These are phyloP conservation scores for Phytophthora brassicae DNA, from an alignment of 352 stramenopile species.

Conservation along the genomic window DNA sequence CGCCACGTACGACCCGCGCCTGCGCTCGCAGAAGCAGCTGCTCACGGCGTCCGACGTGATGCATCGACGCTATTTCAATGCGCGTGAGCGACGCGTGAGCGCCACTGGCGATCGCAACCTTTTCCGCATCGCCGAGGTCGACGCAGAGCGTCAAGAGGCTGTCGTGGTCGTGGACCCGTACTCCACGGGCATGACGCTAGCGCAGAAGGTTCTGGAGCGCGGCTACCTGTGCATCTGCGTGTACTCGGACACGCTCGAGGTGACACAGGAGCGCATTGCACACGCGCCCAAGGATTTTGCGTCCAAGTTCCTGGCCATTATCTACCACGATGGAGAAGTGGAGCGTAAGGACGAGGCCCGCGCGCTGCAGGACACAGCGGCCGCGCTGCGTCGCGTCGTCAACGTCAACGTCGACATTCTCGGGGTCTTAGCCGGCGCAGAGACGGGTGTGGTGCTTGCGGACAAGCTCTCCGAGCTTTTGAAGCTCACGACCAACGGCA, in stretches of 20 bases:
- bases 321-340: conserved; percentile 71
- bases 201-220: conserved; percentile 81
- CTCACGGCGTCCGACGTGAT: conserved; percentile 80
- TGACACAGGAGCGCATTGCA: conserved; percentile 74
- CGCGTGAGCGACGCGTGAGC: conserved; percentile 56
- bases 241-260: conserved; percentile 77
- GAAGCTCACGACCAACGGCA: conserved; percentile 86
- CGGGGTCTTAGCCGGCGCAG: conserved; percentile 89
- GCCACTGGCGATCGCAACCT: conserved; percentile 39
- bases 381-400: conserved; percentile 35
- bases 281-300: conserved; percentile 56
- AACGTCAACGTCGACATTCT: conserved; percentile 54
- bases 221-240: conserved; percentile 84
- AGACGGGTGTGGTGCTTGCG: conserved; percentile 92
- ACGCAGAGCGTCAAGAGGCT: conserved; percentile 41
- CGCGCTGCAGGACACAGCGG: conserved; percentile 41
- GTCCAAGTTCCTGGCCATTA: conserved; percentile 55
- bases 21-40: conserved; percentile 57
- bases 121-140: conserved; percentile 60
- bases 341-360: conserved; percentile 28
- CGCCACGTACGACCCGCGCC: conserved; percentile 74
- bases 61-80: conserved; percentile 84
- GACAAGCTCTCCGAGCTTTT: conserved; percentile 90
- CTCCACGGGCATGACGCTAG: conserved; percentile 93
- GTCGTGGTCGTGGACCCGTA: conserved; percentile 96